phyloP scores from a whole-genome alignment of 1,139 yeast genomes.

The Magnusiomyces suaveolens region DNA sequence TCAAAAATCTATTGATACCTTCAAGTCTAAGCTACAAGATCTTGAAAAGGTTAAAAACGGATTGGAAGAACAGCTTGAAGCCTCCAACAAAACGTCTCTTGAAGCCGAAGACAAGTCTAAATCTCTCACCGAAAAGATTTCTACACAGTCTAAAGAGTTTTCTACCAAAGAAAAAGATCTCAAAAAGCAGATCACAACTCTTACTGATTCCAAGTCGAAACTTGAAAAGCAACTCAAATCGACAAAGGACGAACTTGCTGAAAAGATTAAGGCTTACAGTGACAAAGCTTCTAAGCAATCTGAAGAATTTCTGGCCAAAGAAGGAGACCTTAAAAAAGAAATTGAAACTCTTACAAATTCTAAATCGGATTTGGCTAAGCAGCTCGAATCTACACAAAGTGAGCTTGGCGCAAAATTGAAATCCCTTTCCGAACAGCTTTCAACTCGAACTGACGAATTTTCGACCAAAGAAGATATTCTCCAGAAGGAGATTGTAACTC shows the following conservation, averaged over 20 bases:
- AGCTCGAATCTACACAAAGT: conserved; percentile 4
- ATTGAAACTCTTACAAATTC: not conserved
- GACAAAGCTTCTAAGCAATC: not conserved
- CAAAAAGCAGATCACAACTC: not conserved
- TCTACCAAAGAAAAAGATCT: not conserved
- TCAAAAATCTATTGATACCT: not conserved
- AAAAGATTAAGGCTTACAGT: not conserved
- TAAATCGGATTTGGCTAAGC: conserved; percentile 5
- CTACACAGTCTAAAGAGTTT: not conserved
- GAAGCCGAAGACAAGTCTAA: not conserved
- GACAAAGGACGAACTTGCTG: not conserved
- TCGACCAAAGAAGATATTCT: not conserved
- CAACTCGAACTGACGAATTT: not conserved
- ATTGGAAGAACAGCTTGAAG: not conserved
- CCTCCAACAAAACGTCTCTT: not conserved
- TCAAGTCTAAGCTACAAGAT: not conserved
- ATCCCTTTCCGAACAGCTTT: not conserved
- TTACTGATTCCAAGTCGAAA: conserved; percentile 5
- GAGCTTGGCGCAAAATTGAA: not conserved
- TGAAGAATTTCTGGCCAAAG: not conserved
- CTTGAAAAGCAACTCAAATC: conserved; percentile 7
- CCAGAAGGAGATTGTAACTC: not conserved
- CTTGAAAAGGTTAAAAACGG: not conserved
- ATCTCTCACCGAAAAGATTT: not conserved
- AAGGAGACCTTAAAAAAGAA: not conserved